A percentile compares a stretch with the other conserved stretches of the same genome.
Conservation (phyloP, 1,139 yeast genomes). For the Pichia kudriavzevii region DNA sequence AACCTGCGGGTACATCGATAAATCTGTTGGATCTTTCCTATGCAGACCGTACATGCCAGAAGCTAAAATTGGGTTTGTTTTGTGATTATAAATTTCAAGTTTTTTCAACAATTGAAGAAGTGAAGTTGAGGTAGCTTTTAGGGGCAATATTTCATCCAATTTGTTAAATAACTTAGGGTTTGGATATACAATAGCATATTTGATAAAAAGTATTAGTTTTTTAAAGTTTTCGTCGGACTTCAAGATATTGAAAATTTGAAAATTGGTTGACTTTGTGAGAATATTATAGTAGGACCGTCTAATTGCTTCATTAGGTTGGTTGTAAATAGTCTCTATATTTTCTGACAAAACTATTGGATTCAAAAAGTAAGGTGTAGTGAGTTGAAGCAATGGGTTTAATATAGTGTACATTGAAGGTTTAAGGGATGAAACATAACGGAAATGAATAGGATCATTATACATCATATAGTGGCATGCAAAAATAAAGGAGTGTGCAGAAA, state of each 20-base stretch:
- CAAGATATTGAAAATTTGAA: slow-evolving; percentile 14
- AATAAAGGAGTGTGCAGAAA: slow-evolving; percentile 11
- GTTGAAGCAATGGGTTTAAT: slow-evolving; percentile 16
- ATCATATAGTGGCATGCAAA: slow-evolving; percentile 19
- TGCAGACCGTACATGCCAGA: slow-evolving; percentile 20
- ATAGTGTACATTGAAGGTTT: slow-evolving; percentile 12
- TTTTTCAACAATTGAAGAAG: slow-evolving; percentile 15
- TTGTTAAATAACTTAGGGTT: slow-evolving; percentile 17
- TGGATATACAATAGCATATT: slow-evolving; percentile 24
- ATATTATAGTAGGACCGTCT: slow-evolving; percentile 11
- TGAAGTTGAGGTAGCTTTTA: slow-evolving; percentile 6
- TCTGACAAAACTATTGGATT: slow-evolving; percentile 18
- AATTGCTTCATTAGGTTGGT: slow-evolving; percentile 9
- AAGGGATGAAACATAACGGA: slow-evolving; percentile 13
- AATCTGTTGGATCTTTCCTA: slow-evolving; percentile 2
- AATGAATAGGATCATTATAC: slow-evolving; percentile 23
- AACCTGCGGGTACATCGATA: slow-evolving; percentile 3
- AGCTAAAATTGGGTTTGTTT: slow-evolving; percentile 18
- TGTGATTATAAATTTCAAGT: slow-evolving; percentile 14
- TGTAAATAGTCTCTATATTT: slow-evolving; percentile 13
- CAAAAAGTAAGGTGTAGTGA: slow-evolving; percentile 17
- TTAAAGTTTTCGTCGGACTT: slow-evolving; percentile 15
- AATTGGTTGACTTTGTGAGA: slow-evolving; percentile 11
- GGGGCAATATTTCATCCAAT: slow-evolving; percentile 10
- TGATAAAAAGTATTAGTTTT: slow-evolving; percentile 20